Evolutionary conservation across 768 basidiomycete genomes (phyloP), one percentile per base, ranked within the genome.

Genomic region (Coprinopsis marcescibilis): DNA sequence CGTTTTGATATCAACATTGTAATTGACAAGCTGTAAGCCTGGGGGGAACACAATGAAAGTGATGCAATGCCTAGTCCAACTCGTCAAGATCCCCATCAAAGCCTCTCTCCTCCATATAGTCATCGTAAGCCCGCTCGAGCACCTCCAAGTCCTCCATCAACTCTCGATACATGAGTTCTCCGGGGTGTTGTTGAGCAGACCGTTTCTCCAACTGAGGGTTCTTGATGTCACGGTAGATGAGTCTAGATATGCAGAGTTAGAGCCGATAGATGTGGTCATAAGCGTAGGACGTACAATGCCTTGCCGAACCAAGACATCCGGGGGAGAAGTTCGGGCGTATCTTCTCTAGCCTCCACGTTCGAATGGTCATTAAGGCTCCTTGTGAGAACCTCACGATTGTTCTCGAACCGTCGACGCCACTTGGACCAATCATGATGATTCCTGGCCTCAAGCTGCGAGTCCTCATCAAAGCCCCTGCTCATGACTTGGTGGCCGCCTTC

Each of bases 241-340:
- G 41, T 14, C 41, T 43, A 15, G 21, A 32, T 32, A 32, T 8
- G 8, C 29, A 32, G 29, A 8, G n/a, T n/a, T 8, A 8, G 29
- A 8, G 17, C 35, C 11, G 35, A 37, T 37, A 37, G 35, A 10
- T 37, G 17, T 7, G 35, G 11, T 11, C 10, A 37, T 11, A 19
- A 37, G 35, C 7, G 25, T 24, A 19, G 25, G 26, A 43, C 41
- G 5, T 19, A 43, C 41, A 43, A 27, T 17, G 41, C 41, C 17
- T 43, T 43, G 26, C 41, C 41, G 30, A 27, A 43, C 41, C 41
- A 43, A 4, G 41, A 43, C 41, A 43, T 43, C 4, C 41, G 41
- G 19, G 41, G 41, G 14, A 43, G 3, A 29, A 43, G 41, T 4
- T 27, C 24, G 4, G 7, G 7, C 5, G n/a, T 27, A 4, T 43